A percentile compares a stretch with the other conserved stretches of the same genome.
Evolutionary conservation across 257 asterid species (phyloP).

Genomic region (Datura wrightii): DNA sequence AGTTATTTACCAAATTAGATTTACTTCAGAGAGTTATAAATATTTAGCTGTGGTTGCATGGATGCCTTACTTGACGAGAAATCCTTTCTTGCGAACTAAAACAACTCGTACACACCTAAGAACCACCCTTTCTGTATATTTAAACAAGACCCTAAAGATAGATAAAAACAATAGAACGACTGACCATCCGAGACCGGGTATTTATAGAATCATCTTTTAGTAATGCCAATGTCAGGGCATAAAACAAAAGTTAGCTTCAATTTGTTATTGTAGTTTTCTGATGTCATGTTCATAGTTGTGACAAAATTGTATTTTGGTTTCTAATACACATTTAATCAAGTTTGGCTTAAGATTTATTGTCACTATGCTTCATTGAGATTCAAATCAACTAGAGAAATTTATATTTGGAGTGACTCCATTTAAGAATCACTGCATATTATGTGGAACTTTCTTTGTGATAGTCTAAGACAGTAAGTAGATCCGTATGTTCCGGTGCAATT

Average conservation of each 20-base stretch:
- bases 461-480: slow-evolving; percentile 9
- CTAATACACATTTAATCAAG: background rate
- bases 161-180: background rate
- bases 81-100: background rate
- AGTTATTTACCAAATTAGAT: slow-evolving; percentile 3
- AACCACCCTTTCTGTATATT: background rate
- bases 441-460: background rate
- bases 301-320: slow-evolving; percentile 6
- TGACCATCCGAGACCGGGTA: background rate
- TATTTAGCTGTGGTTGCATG: slow-evolving; percentile 21
- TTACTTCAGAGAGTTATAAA: background rate
- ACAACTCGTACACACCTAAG: background rate
- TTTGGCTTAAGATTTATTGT: background rate
- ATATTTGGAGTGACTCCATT: background rate
- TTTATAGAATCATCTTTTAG: background rate
- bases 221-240: background rate
- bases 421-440: slow-evolving; percentile 2
- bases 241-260: background rate
- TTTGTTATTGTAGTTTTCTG: background rate
- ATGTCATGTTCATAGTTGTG: background rate
- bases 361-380: slow-evolving; percentile 14
- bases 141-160: background rate
- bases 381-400: background rate
- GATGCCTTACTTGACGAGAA: background rate
- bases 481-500: background rate